Evolutionary conservation across 129 eudicot genomes (phyloP).

Genomic region (Cynara cardunculus): DNA sequence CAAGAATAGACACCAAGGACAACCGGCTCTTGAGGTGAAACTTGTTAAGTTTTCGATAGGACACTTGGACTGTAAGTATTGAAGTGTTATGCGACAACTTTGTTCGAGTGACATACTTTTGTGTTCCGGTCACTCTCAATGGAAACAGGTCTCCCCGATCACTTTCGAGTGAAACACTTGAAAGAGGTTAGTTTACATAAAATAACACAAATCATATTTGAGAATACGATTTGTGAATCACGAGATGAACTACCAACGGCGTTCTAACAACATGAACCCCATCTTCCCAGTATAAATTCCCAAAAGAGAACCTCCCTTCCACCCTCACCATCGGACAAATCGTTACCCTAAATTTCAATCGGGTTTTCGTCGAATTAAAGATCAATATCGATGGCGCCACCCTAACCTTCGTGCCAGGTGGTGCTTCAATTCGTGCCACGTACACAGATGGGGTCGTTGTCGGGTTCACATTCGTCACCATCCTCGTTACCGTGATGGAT

Average conservation of each 20-base stretch:
- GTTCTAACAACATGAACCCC: conserved; percentile 44
- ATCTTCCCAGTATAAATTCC: conserved; percentile 48
- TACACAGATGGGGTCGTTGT: conserved; percentile 16
- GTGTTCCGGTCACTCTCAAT: too few relatives aligned
- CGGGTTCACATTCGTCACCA: conserved; percentile 51
- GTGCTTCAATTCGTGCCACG: conserved; percentile 40
- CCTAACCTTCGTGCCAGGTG: conserved; percentile 36
- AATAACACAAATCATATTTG: too few relatives aligned
- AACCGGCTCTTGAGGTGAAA: too few relatives aligned
- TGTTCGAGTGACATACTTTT: too few relatives aligned
- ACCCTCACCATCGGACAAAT: conserved; percentile 26
- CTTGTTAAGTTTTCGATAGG: too few relatives aligned
- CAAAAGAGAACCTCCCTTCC: conserved; percentile 48
- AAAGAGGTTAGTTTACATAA: too few relatives aligned
- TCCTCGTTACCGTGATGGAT: conserved; percentile 37
- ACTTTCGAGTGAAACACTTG: too few relatives aligned
- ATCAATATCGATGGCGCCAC: conserved; percentile 44
- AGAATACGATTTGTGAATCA: conserved; percentile 27
- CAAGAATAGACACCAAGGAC: too few relatives aligned
- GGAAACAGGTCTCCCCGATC: too few relatives aligned
- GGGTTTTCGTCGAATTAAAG: conserved; percentile 26
- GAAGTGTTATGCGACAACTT: too few relatives aligned
- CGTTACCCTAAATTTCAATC: conserved; percentile 37
- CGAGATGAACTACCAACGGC: conserved; percentile 43
- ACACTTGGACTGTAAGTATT: too few relatives aligned